Evolutionary conservation across 495 filamentous ascomycete genomes (phyloP).

Genomic region (Achaetomiella virescens): DNA sequence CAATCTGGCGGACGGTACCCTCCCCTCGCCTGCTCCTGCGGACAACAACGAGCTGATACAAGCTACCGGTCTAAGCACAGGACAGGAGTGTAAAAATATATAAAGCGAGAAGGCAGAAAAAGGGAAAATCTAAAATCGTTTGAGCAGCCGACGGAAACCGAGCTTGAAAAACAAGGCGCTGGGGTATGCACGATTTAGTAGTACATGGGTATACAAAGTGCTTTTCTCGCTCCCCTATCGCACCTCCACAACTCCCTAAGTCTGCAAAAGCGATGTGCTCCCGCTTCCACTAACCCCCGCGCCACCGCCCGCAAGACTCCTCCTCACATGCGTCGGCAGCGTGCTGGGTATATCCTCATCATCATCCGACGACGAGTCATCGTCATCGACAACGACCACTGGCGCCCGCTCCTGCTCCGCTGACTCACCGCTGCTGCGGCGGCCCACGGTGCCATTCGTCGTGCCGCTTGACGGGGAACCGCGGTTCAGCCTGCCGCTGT

Average conservation of each 20-base stretch:
- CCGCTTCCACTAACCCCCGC: background rate
- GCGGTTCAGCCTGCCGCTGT: background rate
- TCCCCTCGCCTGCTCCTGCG: no score
- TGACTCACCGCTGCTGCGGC: background rate
- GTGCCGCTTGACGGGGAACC: background rate
- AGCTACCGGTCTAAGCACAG: no score
- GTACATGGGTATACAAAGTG: no score
- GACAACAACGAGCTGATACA: no score
- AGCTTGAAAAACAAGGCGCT: no score
- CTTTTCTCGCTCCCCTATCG: no score
- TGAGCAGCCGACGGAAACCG: no score
- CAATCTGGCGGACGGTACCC: no score
- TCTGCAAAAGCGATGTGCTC: conserved; percentile 4
- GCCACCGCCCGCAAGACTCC: conserved; percentile 4
- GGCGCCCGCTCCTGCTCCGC: background rate
- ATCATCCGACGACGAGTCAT: conserved; percentile 29
- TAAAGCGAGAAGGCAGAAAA: no score
- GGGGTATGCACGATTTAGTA: no score
- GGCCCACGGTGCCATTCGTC: background rate
- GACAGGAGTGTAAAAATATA: no score
- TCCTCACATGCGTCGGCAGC: conserved; percentile 26
- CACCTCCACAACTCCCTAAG: background rate
- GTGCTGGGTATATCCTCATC: conserved; percentile 41
- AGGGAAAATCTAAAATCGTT: no score
- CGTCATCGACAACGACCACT: conserved; percentile 15